Conservation (phyloP, 805 yeast species). For the Barnettozyma wickerhamii region DNA sequence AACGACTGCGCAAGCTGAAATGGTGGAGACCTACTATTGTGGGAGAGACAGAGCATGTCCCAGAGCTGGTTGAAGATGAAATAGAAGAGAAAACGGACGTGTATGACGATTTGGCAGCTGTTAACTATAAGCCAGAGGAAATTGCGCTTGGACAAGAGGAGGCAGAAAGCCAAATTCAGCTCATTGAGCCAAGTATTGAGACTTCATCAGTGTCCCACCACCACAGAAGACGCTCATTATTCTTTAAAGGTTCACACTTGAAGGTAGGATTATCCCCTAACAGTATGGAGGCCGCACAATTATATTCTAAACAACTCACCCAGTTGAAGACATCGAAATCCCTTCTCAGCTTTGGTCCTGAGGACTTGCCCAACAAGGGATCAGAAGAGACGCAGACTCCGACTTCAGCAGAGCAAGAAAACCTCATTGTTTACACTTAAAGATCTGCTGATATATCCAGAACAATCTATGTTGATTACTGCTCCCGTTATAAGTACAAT, state of each 20-base stretch:
- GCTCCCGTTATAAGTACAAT: background rate
- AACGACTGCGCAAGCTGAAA: slow-evolving; percentile 1
- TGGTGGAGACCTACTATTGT: slow-evolving; percentile 7
- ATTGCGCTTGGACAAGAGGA: background rate
- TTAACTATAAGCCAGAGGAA: background rate
- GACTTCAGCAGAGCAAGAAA: background rate
- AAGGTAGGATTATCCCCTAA: background rate
- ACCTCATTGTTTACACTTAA: too few species aligned
- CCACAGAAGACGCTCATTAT: slow-evolving; percentile 2
- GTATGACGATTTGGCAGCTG: too few species aligned
- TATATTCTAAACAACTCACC: slow-evolving; percentile 3
- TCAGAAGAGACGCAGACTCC: too few species aligned
- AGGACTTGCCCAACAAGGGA: too few species aligned
- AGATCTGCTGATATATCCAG: background rate
- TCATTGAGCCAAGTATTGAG: background rate
- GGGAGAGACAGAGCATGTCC: background rate
- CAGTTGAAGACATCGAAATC: slow-evolving; percentile 1
- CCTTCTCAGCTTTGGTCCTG: slow-evolving; percentile 6
- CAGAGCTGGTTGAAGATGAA: slow-evolving; percentile 4
- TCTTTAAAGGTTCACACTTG: slow-evolving; percentile 1
- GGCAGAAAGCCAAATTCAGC: too few species aligned
- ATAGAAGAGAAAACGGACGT: too few species aligned
- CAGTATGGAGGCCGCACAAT: background rate
- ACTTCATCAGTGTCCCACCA: background rate
- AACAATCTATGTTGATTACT: too few species aligned